phyloP scores from a whole-genome alignment of 331 rosid genomes.

The Quercus phellos region DNA sequence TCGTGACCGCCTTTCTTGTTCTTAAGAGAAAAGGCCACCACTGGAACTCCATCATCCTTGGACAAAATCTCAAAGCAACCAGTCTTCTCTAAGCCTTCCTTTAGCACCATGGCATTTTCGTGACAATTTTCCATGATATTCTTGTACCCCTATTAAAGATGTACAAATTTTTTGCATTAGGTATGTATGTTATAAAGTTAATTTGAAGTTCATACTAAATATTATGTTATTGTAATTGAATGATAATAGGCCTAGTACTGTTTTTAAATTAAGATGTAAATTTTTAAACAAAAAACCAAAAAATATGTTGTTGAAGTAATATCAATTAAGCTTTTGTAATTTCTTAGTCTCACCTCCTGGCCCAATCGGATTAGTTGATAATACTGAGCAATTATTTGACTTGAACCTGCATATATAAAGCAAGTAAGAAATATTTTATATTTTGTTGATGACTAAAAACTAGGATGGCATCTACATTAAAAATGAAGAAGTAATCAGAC shows the following conservation, averaged over 20 bases:
- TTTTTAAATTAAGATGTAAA: too few species aligned
- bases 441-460: not conserved
- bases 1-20: slow-evolving; percentile 28
- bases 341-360: slow-evolving; percentile 34
- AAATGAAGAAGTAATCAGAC: not conserved
- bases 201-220: too few species aligned
- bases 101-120: slow-evolving; percentile 54
- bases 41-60: slow-evolving; percentile 62
- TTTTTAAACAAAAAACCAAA: too few species aligned
- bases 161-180: not conserved
- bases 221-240: too few species aligned
- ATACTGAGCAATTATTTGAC: slow-evolving; percentile 76
- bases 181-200: not conserved
- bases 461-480: too few species aligned
- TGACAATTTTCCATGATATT: slow-evolving; percentile 70
- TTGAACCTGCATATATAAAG: slow-evolving; percentile 43
- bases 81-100: slow-evolving; percentile 49
- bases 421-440: not conserved
- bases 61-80: slow-evolving; percentile 54
- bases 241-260: too few species aligned
- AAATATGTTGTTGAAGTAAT: too few species aligned
- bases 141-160: slow-evolving; percentile 44
- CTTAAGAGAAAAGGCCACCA: slow-evolving; percentile 75
- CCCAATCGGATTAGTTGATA: slow-evolving; percentile 68
- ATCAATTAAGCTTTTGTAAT: too few species aligned